A percentile compares a stretch with the other conserved stretches of the same genome.
These are phyloP conservation scores for Scedosporium apiospermum DNA, from an alignment of 2,329 filamentous ascomycete species.

Conservation along the genomic window DNA sequence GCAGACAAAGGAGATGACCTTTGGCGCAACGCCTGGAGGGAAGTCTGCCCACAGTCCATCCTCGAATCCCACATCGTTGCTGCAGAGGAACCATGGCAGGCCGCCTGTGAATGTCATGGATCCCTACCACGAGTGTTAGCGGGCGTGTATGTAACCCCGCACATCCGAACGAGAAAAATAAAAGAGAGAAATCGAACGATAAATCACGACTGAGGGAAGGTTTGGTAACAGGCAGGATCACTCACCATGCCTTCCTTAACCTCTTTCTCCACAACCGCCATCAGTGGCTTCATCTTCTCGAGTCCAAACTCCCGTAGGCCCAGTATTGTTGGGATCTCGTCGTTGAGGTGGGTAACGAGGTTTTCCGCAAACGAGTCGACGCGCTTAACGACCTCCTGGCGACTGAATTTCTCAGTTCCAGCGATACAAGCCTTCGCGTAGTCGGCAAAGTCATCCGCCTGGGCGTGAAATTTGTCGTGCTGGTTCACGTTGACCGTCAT, in stretches of 20 bases:
- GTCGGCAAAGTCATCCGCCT: slow-evolving; percentile 14
- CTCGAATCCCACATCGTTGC: neutral
- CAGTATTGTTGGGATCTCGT: slow-evolving; percentile 18
- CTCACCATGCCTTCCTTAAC: neutral
- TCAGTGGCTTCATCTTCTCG: slow-evolving; percentile 7
- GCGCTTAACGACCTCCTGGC: neutral
- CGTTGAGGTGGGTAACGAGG: slow-evolving; percentile 18
- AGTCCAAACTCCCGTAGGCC: slow-evolving; percentile 11
- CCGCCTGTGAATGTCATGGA: neutral
- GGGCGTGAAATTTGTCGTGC: slow-evolving; percentile 25
- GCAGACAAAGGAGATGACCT: slow-evolving; percentile 12
- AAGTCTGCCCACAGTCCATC: neutral
- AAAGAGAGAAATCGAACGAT: neutral
- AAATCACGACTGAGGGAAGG: neutral
- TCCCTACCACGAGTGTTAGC: neutral
- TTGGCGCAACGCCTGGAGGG: slow-evolving; percentile 8
- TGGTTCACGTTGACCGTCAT: slow-evolving; percentile 32
- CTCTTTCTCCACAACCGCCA: neutral
- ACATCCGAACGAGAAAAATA: too few relatives aligned
- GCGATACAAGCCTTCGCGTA: slow-evolving; percentile 14
- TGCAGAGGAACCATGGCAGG: neutral
- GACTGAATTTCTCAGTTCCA: slow-evolving; percentile 14
- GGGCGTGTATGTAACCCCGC: neutral
- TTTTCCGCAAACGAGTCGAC: slow-evolving; percentile 13
- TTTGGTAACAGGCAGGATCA: neutral